Conservation (phyloP, 768 basidiomycete species). For the Russula brevipes region DNA sequence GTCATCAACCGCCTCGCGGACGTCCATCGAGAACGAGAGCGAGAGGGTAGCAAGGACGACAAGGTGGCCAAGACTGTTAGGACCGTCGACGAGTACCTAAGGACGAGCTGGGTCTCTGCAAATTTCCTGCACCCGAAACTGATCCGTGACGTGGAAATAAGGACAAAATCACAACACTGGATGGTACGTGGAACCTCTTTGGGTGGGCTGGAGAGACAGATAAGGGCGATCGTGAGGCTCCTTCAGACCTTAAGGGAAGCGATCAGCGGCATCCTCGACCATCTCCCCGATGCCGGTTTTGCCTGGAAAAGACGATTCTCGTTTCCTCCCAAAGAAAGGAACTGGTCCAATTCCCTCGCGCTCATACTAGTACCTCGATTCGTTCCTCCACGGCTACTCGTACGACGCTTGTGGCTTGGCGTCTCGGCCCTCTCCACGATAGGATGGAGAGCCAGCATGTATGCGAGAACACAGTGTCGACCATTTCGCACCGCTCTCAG, state of each 20-base stretch:
- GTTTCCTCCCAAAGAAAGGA: not conserved
- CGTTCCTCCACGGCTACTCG: too few relatives aligned
- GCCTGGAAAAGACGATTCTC: conserved; percentile 5
- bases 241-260: conserved; percentile 3
- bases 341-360: too few relatives aligned
- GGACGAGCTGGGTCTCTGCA: conserved; percentile 11
- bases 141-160: not conserved
- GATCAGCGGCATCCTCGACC: conserved; percentile 10
- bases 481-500: not conserved
- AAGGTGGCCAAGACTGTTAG: conserved; percentile 8
- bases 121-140: not conserved
- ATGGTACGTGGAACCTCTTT: conserved; percentile 13
- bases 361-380: too few relatives aligned
- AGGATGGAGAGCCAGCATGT: too few relatives aligned
- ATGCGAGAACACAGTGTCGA: not conserved
- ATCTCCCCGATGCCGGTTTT: conserved; percentile 10
- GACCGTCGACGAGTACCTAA: conserved; percentile 12
- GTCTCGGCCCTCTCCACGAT: too few relatives aligned
- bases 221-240: conserved; percentile 4
- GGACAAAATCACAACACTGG: conserved; percentile 4
- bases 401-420: too few relatives aligned
- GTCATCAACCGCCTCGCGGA: conserved; percentile 3
- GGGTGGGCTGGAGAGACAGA: conserved; percentile 19
- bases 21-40: not conserved
- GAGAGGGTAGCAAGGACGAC: not conserved